A percentile compares a stretch with the other conserved stretches of the same genome.
These are phyloP conservation scores for Rhynchospora tenuis DNA, from an alignment of 176 grass and related monocot genomes.

Conservation along the genomic window DNA sequence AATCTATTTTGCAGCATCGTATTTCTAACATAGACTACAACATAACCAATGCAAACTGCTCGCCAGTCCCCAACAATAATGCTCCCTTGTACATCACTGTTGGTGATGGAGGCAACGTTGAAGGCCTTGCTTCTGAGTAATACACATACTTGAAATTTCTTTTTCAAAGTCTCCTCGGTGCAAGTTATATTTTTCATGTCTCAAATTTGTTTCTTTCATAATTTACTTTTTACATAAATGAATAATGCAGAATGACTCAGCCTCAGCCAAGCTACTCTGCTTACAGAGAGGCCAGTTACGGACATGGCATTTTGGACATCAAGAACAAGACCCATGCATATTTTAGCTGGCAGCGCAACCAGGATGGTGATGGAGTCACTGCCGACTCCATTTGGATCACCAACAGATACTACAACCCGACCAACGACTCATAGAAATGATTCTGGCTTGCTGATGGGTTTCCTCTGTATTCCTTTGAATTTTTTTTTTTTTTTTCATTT, in stretches of 20 bases:
- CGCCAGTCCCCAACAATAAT: conserved; percentile 30
- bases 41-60: conserved; percentile 35
- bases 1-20: conserved; percentile 38
- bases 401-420: conserved; percentile 44
- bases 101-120: conserved; percentile 56
- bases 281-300: conserved; percentile 63
- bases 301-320: conserved; percentile 53
- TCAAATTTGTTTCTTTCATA: not conserved
- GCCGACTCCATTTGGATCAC: conserved; percentile 53
- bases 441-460: too few species aligned
- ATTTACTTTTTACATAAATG: not conserved
- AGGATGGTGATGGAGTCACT: conserved; percentile 45
- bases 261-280: conserved; percentile 56
- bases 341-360: conserved; percentile 61
- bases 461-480: too few species aligned
- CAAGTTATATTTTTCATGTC: too few species aligned
- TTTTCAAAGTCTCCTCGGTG: too few species aligned
- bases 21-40: conserved; percentile 48
- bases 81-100: conserved; percentile 56
- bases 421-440: conserved; percentile 2
- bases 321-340: conserved; percentile 60
- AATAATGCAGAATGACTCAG: conserved; percentile 28
- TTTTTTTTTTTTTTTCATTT: too few species aligned
- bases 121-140: conserved; percentile 47
- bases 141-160: not conserved